phyloP scores from a whole-genome alignment of 2,329 filamentous ascomycete genomes.

The Aspergillus ibericus region DNA sequence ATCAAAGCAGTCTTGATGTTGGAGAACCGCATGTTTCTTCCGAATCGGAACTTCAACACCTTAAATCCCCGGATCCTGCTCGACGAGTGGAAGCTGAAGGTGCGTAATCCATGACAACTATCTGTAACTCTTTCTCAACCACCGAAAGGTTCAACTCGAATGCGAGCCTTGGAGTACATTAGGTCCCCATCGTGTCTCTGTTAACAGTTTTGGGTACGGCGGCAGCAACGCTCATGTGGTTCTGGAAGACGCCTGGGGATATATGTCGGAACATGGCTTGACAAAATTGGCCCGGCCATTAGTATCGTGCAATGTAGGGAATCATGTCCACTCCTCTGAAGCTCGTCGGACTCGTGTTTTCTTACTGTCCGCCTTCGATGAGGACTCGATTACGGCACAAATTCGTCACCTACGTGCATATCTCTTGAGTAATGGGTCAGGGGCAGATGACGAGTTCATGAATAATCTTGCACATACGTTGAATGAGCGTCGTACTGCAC shows the following conservation, averaged over 20 bases:
- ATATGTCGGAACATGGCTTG: constrained; percentile 7
- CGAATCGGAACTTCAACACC: constrained; percentile 45
- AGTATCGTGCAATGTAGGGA: neutral
- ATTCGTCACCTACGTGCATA: constrained; percentile 12
- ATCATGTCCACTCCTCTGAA: neutral
- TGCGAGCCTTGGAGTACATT: constrained; percentile 19
- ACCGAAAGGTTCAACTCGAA: constrained; percentile 18
- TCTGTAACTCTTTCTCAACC: neutral
- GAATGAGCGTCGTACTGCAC: constrained; percentile 18
- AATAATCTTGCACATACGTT: constrained; percentile 25
- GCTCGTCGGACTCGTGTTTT: constrained; percentile 13
- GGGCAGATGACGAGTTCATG: constrained; percentile 12
- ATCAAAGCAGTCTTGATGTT: constrained; percentile 48
- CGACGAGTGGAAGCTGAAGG: constrained; percentile 40
- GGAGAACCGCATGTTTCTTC: constrained; percentile 47
- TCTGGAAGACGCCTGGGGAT: constrained; percentile 30
- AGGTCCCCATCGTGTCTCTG: constrained; percentile 20
- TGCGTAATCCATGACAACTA: neutral
- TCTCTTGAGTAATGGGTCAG: neutral
- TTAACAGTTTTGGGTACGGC: constrained; percentile 50
- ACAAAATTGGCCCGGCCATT: neutral
- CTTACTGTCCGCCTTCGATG: constrained; percentile 26
- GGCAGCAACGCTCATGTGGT: constrained; percentile 50
- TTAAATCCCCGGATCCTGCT: constrained; percentile 39
- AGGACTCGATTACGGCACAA: constrained; percentile 17